These are phyloP conservation scores for Monilinia polystroma DNA, from an alignment of 2,329 filamentous ascomycete genomes.

Conservation along the genomic window DNA sequence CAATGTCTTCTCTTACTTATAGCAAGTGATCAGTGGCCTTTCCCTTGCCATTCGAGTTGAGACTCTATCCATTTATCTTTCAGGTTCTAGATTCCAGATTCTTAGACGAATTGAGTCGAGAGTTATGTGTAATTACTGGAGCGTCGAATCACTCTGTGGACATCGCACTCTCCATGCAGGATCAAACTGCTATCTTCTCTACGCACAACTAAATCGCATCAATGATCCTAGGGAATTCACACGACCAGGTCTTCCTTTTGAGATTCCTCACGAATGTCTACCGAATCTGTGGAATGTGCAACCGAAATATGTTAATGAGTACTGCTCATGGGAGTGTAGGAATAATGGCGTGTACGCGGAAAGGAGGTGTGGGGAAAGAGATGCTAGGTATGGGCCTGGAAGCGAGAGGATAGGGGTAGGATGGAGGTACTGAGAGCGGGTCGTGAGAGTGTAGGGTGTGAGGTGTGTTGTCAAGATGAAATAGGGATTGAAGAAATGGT, in stretches of 20 bases:
- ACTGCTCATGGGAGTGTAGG: constrained; percentile 37
- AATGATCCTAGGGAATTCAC: constrained; percentile 34
- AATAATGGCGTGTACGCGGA: constrained; percentile 34
- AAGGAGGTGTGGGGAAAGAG: constrained; percentile 33
- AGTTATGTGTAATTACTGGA: constrained; percentile 39
- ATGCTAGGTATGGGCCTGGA: constrained; percentile 37
- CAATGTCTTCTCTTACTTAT: constrained; percentile 7
- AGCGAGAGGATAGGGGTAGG: constrained; percentile 38
- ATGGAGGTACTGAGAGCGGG: constrained; percentile 33
- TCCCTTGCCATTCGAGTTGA: constrained; percentile 22
- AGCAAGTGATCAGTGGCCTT: neutral
- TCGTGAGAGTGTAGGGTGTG: neutral
- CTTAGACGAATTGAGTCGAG: no score
- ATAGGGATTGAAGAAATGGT: neutral
- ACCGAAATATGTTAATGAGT: constrained; percentile 28
- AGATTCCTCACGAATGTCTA: constrained; percentile 34
- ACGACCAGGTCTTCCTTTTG: constrained; percentile 32
- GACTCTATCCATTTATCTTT: neutral
- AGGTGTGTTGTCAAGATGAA: neutral
- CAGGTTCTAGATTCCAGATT: neutral
- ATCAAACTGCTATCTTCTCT: constrained; percentile 37
- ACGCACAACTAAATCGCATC: constrained; percentile 39
- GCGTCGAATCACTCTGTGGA: constrained; percentile 35
- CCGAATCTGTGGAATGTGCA: constrained; percentile 34
- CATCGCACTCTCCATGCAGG: constrained; percentile 36